Base-by-base conservation (phyloP, 2,329 filamentous ascomycete species). In the Ophiostoma sp. region DNA sequence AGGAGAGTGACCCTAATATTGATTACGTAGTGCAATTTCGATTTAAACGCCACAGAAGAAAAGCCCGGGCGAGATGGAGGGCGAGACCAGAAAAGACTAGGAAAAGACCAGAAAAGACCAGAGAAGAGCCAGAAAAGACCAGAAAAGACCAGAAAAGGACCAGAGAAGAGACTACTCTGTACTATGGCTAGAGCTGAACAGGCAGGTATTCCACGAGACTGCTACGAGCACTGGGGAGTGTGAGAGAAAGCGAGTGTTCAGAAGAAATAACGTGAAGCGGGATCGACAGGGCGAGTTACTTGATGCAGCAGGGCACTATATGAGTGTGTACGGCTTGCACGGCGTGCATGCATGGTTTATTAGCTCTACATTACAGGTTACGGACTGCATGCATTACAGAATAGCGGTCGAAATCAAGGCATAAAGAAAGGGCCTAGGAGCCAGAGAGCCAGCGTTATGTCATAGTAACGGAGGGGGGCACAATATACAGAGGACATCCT, bases 11-110 rank as follows among this genome's bases (percentile, higher is more conserved):
- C 27, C 27, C 27, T 27, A 27, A 27, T 27, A 27, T 58, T 58
- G 52, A 58, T 58, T 58, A 11, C 27, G 55, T 60, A 27, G 55
- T 60, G 55, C 55, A 60, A 60, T 60, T 60, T 60, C 4, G 27
- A 38, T 60, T 40, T 27, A 27, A 27, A 60, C 55, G 11, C 55
- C 11, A 60, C 27, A 5, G 8, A 12, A 11, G 42, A 5, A 44
- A 27, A 27, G 27, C 27, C 27, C 27, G 27, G 27, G 27, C 27
- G 27, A 27, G 27, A 27, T 27, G 27, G 27, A 27, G 27, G 27
- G 27, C 27, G 27, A 27, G 27, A 27, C 27, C 27, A 27, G 1
- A 27, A 27, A 27, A 27, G 27, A 27, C 27, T 27, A 27, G 27
- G 27, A 27, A 27, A 27, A 27, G 1, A 27, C 27, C 27, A 27